Base-by-base conservation (phyloP, 164 flowering plant species). In the Macadamia integrifolia region DNA sequence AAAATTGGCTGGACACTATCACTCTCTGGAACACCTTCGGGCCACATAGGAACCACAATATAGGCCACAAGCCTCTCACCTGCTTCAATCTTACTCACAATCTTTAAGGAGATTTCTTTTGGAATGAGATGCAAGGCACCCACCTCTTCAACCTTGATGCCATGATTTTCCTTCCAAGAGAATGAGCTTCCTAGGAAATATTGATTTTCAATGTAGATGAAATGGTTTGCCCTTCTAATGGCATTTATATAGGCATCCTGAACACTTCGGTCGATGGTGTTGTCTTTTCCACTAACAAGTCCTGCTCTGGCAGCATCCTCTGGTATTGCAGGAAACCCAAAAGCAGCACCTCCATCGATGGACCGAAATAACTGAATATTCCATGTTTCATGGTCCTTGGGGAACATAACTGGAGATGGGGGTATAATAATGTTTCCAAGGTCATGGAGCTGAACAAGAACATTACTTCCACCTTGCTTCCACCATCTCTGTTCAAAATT, bases 201-300 rank as follows among this genome's bases (percentile, higher is more conserved):
- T 75, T 89, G 95, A 53, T 88, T 87, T 68, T 86, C 90, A 52
- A 88, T 84, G 81, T 88, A 88, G 30, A 88, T 81, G 72, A 86
- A 89, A 44, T 76, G 74, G 67, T 85, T 88, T 13, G 96, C 96
- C 12, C 91, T 76, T 4, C 96, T 82, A 57, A 90, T 90, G 55
- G 96, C 96, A 64, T 88, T 77, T 68, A 88, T 85, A 30, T 89
- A 89, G 49, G 84, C 92, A 76, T 88, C 92, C 48, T 89, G 96
- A 73, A 89, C 86, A 76, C 92, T 86, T 42, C 88, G 62, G 52
- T 89, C 96, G 52, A 89, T 82, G 69, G 80, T 80, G 70, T 76
- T 75, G 46, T 88, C 89, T 60, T 85, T 88, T 3, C 91, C 87
- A 58, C 89, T 82, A 23, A 85, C 74, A 23, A 89, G 87, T 5